Percentiles rank a stretch among this genome's conserved stretches.
Conservation (phyloP, 768 basidiomycete genomes). For the Rickenella mellea region DNA sequence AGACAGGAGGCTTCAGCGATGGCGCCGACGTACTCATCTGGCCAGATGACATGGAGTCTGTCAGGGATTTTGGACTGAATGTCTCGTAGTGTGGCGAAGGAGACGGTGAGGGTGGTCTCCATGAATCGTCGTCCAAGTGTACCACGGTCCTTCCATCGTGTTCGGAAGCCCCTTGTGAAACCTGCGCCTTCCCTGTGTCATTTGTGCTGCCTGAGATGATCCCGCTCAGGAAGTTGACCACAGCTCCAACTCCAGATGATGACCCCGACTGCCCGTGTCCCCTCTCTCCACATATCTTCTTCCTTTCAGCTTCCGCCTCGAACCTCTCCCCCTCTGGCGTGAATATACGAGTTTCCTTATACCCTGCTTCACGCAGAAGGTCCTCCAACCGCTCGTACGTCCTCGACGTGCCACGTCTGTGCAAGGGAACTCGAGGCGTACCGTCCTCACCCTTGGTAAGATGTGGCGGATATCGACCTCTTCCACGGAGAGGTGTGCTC, state of each 20-base stretch:
- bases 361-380: slow-evolving; percentile 78
- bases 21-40: too few relatives aligned
- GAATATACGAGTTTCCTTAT: slow-evolving; percentile 85
- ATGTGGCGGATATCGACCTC: background rate
- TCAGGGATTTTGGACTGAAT: too few relatives aligned
- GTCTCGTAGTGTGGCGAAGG: too few relatives aligned
- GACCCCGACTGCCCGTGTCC: slow-evolving; percentile 20
- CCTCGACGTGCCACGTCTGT: slow-evolving; percentile 68
- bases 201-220: slow-evolving; percentile 37
- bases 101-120: too few relatives aligned
- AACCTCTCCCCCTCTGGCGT: slow-evolving; percentile 70
- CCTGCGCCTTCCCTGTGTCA: slow-evolving; percentile 10
- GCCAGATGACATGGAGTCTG: too few relatives aligned
- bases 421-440: slow-evolving; percentile 50
- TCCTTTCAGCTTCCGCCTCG: slow-evolving; percentile 18
- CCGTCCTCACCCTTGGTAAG: background rate
- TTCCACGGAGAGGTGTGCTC: background rate
- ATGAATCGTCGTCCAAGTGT: too few relatives aligned
- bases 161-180: too few relatives aligned
- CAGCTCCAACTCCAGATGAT: slow-evolving; percentile 39
- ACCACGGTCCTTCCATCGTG: too few relatives aligned
- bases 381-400: slow-evolving; percentile 83
- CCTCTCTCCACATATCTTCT: slow-evolving; percentile 14
- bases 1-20: too few relatives aligned
- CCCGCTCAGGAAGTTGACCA: slow-evolving; percentile 59